These are phyloP conservation scores for Escallonia rubra DNA, from an alignment of 129 eudicot genomes.

Conservation along the genomic window DNA sequence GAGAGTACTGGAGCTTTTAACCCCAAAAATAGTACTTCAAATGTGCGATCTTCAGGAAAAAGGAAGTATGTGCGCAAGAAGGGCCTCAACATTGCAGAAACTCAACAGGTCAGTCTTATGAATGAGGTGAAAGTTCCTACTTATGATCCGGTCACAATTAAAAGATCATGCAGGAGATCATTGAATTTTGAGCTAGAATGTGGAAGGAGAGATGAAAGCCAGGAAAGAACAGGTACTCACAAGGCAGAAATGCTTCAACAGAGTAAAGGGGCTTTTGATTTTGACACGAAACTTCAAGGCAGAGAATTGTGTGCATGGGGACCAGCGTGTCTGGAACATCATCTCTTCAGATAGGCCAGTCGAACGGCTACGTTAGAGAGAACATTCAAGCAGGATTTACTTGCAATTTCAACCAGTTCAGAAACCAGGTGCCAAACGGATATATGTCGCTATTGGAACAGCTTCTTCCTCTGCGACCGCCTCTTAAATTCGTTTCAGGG, in stretches of 20 bases:
- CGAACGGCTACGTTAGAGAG: slow-evolving; percentile 12
- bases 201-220: slow-evolving; percentile 13
- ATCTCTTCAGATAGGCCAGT: slow-evolving; percentile 17
- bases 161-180: slow-evolving; percentile 38
- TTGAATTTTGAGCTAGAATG: slow-evolving; percentile 59
- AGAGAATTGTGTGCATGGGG: slow-evolving; percentile 21
- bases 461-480: slow-evolving; percentile 7
- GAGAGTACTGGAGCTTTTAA: too few relatives aligned
- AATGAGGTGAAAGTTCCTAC: slow-evolving; percentile 15
- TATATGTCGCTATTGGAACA: slow-evolving; percentile 5
- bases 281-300: slow-evolving; percentile 26
- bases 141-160: not conserved
- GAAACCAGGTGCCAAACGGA: slow-evolving; percentile 3
- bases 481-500: slow-evolving; percentile 38
- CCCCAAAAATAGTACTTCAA: slow-evolving; percentile 21
- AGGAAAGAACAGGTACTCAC: slow-evolving; percentile 10
- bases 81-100: slow-evolving; percentile 18
- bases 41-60: slow-evolving; percentile 30
- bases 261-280: slow-evolving; percentile 15
- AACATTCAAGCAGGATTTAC: slow-evolving; percentile 7
- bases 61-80: slow-evolving; percentile 81
- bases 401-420: not conserved
- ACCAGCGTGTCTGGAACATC: slow-evolving; percentile 28
- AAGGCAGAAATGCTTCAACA: slow-evolving; percentile 2
- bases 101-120: slow-evolving; percentile 4